A percentile compares a stretch with the other conserved stretches of the same genome.
Conservation (phyloP, 225 moss, liverwort and hornwort genomes). For the Sphagnum tenellum region DNA sequence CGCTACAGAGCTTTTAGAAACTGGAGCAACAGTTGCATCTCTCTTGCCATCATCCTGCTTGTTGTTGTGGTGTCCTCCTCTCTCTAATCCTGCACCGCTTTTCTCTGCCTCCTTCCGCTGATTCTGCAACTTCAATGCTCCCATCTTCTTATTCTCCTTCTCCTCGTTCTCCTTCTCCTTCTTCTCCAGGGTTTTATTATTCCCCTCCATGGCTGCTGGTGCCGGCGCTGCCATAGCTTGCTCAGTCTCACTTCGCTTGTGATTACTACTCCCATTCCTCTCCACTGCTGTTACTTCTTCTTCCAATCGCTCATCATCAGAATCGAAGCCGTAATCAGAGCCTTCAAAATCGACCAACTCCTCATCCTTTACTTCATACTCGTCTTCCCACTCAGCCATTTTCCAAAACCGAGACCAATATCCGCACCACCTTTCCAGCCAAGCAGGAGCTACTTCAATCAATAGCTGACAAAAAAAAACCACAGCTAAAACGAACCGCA, state of each 20-base stretch:
- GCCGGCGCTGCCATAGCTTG: background rate
- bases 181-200: no score
- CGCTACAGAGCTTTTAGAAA: slow-evolving; percentile 21
- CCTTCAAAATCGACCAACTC: slow-evolving; percentile 98
- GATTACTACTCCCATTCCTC: background rate
- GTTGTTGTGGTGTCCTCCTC: no score
- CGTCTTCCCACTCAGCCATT: slow-evolving; percentile 46
- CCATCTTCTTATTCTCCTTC: background rate
- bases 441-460: no score
- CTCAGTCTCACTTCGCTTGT: slow-evolving; percentile 8
- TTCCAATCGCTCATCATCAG: slow-evolving; percentile 56
- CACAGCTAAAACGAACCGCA: no score
- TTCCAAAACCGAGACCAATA: no score
- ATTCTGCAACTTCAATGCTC: slow-evolving; percentile 4
- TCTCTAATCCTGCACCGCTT: slow-evolving; percentile 50
- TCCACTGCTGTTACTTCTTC: slow-evolving; percentile 10
- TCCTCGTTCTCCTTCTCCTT: background rate
- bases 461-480: no score
- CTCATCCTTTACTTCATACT: slow-evolving; percentile 85
- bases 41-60: slow-evolving; percentile 40
- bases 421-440: no score
- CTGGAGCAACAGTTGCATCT: slow-evolving; percentile 45
- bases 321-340: slow-evolving; percentile 89
- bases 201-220: background rate
- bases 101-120: slow-evolving; percentile 29